Evolutionary conservation across 331 rosid genomes (phyloP), one percentile per base, ranked within the genome.

Genomic region (Rosa hybrid): DNA sequence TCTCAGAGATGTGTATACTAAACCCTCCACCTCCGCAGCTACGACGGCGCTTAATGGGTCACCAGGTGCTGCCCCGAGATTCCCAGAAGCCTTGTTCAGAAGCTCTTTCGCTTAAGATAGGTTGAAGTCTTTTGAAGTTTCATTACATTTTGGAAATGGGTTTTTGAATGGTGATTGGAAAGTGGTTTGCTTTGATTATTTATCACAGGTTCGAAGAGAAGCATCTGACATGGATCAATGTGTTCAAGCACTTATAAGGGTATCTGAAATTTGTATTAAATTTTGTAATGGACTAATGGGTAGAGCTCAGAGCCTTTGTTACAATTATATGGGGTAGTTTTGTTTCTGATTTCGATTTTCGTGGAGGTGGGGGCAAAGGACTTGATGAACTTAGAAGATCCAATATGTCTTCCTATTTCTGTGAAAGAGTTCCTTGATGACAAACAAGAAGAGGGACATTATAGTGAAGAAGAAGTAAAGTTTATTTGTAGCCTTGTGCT

Each of bases 321-420:
- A 2, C 2, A 27, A 72, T 72, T 45, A 49, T 34, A 72, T 74
- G 60, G 48, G 84, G 46, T 75, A 48, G n/a, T n/a, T n/a, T n/a
- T 42, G 48, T 75, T 79, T 69, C 80, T 77, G 82, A 76, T 75
- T 59, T 78, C 27, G 77, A 51, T 21, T 80, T 77, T 18, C 76
- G 54, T 49, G 77, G 83, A 90, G 95, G 91, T 92, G 45, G 81
- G 90, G 53, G 91, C 97, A 20, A 92, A 92, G 81, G 97, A 94
- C 77, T 81, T 86, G 9, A 80, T 92, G 82, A 88, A 84, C 78
- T 38, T 74, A 2, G 95, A 97, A 25, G 98, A 92, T 74, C 81
- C 76, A 25, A 84, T 94, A 75, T 81, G 84, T 79, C 97, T 94
- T 76, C 98, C 97, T 11, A 73, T 80, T 20, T 85, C 88, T 16